Conservation (phyloP, 176 grass and related monocot genomes). For the Avena sativa region DNA sequence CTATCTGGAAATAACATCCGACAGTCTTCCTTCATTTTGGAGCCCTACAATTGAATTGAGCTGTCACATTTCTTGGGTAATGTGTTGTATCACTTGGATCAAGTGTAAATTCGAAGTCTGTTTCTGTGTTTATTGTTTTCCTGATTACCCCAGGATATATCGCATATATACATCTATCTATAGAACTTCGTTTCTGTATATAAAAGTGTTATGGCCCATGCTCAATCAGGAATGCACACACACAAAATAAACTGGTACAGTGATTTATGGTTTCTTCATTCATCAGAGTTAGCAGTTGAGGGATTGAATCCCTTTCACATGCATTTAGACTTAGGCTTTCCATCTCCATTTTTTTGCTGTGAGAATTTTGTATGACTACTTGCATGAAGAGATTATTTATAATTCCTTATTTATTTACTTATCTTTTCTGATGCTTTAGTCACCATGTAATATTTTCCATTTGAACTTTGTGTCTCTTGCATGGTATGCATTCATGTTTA, state of each 20-base stretch:
- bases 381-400: neutral
- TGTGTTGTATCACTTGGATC: constrained; percentile 78
- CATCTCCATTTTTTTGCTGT: neutral
- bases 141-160: constrained; percentile 38
- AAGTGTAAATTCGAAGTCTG: constrained; percentile 69
- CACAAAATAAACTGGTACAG: neutral
- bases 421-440: neutral
- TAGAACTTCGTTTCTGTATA: constrained; percentile 34
- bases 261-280: neutral
- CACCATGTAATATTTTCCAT: neutral
- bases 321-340: neutral
- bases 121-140: constrained; percentile 41
- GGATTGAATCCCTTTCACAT: constrained; percentile 14
- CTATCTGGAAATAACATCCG: constrained; percentile 85
- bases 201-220: constrained; percentile 6
- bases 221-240: constrained; percentile 16
- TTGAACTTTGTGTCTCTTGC: constrained; percentile 10
- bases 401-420: neutral
- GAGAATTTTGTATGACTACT: neutral
- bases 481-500: constrained; percentile 49
- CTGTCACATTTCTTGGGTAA: constrained; percentile 80
- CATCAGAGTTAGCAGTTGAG: neutral
- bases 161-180: constrained; percentile 8
- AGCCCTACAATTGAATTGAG: constrained; percentile 74
- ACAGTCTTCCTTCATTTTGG: constrained; percentile 58